phyloP scores from a whole-genome alignment of 352 stramenopile species.

The Peronospora tabacina region DNA sequence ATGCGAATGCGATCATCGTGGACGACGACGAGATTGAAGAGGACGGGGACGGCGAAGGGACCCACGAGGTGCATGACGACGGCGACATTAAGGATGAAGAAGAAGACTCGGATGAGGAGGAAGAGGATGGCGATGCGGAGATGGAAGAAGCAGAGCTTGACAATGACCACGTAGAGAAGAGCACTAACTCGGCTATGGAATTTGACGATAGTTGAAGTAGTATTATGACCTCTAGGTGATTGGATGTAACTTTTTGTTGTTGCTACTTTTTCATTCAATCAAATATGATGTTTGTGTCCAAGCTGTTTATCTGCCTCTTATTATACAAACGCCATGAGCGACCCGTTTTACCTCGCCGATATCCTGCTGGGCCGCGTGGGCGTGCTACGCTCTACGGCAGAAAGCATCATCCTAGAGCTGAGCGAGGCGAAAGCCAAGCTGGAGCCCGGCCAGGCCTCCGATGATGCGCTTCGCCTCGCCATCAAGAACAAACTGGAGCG shows the following conservation, averaged over 20 bases:
- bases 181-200: conserved; percentile 9
- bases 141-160: conserved; percentile 17
- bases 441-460: conserved; percentile 34
- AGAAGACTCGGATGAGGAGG: conserved; percentile 30
- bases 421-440: conserved; percentile 64
- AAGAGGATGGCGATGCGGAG: conserved; percentile 13
- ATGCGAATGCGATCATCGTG: conserved; percentile 46
- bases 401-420: conserved; percentile 82
- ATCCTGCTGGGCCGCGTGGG: conserved; percentile 78
- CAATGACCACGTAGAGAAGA: conserved; percentile 2
- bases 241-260: conserved; percentile 21
- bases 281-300: background rate
- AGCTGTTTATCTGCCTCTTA: background rate
- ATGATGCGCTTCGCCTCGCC: conserved; percentile 62
- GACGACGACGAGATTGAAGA: conserved; percentile 44
- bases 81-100: conserved; percentile 24
- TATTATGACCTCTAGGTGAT: conserved; percentile 10
- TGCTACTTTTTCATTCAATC: conserved; percentile 27
- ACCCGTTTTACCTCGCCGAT: conserved; percentile 82
- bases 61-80: conserved; percentile 8
- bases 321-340: conserved; percentile 43
- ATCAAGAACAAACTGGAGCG: conserved; percentile 84
- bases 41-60: conserved; percentile 9
- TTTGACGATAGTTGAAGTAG: conserved; percentile 35
- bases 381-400: conserved; percentile 73